Percentiles rank a stretch among this genome's conserved stretches.
phyloP scores from a whole-genome alignment of 2,329 filamentous ascomycete species.

The Simplicillium aogashimaense region DNA sequence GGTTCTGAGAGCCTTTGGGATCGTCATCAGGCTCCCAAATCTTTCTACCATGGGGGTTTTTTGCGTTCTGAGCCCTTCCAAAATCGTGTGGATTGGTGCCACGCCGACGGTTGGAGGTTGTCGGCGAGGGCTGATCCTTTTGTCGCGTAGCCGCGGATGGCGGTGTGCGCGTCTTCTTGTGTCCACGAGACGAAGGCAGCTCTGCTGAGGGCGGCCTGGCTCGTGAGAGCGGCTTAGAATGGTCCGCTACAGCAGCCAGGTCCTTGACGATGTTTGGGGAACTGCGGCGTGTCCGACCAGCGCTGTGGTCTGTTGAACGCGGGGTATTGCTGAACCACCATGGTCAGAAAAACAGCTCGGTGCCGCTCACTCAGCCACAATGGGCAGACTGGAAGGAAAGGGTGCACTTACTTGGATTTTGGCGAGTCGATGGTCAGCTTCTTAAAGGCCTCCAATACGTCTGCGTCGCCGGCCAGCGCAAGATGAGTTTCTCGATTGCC shows the following conservation, averaged over 20 bases:
- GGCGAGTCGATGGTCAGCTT: slow-evolving; percentile 9
- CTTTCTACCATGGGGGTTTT: slow-evolving; percentile 12
- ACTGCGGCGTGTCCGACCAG: not conserved
- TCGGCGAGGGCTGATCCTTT: slow-evolving; percentile 10
- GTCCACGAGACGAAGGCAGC: not conserved
- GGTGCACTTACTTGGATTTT: slow-evolving; percentile 5
- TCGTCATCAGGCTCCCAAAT: slow-evolving; percentile 19
- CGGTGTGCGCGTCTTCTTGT: slow-evolving; percentile 18
- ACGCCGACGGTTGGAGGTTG: slow-evolving; percentile 2
- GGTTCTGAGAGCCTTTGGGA: not conserved
- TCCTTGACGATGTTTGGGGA: not conserved
- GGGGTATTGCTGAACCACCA: no score
- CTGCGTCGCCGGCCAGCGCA: slow-evolving; percentile 12
- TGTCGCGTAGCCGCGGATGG: slow-evolving; percentile 12
- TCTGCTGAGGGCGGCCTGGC: slow-evolving; percentile 9
- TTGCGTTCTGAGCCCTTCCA: slow-evolving; percentile 12
- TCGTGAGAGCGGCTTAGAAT: not conserved
- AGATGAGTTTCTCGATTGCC: slow-evolving; percentile 10
- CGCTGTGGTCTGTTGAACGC: not conserved
- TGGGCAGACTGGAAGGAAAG: not conserved
- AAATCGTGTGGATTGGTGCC: slow-evolving; percentile 9
- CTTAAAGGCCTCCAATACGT: slow-evolving; percentile 15
- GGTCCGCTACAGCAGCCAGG: not conserved
- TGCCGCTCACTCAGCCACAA: slow-evolving; percentile 1
- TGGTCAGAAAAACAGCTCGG: not conserved